Evolutionary conservation across 2,329 filamentous ascomycete genomes (phyloP), one percentile per base, ranked within the genome.

Genomic region (Alternaria solani): DNA sequence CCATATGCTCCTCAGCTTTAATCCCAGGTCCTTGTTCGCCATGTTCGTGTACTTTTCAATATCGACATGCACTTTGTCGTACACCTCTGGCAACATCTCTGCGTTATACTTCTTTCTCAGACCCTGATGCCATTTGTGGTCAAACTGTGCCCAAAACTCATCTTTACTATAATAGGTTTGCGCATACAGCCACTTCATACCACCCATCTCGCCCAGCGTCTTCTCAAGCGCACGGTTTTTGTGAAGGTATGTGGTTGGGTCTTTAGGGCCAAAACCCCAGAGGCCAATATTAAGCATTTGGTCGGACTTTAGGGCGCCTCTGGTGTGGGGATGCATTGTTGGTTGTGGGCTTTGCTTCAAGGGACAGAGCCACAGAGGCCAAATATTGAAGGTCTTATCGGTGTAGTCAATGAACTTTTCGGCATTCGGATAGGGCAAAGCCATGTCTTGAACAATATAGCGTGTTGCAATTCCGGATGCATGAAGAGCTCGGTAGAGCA

Each of bases 181-280:
- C 1, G 88, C 88, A 63, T 92, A 92, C 1, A 92, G 78, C 81
- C 88, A 90, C 76, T 91, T 91, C 80, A 87, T 88, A 6, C 89
- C 89, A 2, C 85, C 82, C 7, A 89, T 81, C 26, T 85, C 83
- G 8, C 82, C 81, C 0, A 91, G 81, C 55, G 85, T 86, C 8
- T 80, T 77, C 76, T 91, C 89, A 1, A 92, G 79, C 0, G 81
- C 81, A 1, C 87, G 83, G 73, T 91, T 91, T 51, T 82, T 79
- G 1, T 70, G 67, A 8, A 90, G 79, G 51, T 86, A 86, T 9
- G 69, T 65, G 6, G 68, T 60, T 7, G 67, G 66, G 16, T 77
- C 67, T 81, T 7, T 81, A 64, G 38, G 89, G 84, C 25, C 90
- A 88, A 79, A 88, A 87, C 92, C 92, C 92, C 92, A 96, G 20